Evolutionary conservation across 139 green algal species (phyloP).

Genomic region (Dunaliella primolecta): DNA sequence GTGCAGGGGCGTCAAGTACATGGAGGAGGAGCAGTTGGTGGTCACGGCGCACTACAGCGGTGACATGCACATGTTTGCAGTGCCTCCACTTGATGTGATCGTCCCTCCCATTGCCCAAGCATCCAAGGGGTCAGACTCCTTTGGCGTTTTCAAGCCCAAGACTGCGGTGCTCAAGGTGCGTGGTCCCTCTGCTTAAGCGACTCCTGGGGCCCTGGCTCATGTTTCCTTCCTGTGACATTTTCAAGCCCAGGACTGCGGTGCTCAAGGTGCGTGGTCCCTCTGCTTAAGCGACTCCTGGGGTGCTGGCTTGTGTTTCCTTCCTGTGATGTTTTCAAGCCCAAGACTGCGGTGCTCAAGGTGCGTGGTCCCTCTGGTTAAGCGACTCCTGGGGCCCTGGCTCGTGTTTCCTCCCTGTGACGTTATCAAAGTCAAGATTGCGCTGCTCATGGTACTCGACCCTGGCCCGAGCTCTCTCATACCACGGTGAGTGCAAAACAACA

Average conservation of each 20-base stretch:
- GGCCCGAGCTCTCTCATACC: too few relatives aligned
- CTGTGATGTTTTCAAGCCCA: conserved; percentile 20
- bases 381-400: too few relatives aligned
- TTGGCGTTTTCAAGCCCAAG: conserved; percentile 22
- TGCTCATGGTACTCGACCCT: neutral
- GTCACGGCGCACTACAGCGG: conserved; percentile 40
- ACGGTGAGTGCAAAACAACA: too few relatives aligned
- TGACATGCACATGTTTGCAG: conserved; percentile 36
- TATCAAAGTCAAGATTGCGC: conserved; percentile 7
- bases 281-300: neutral
- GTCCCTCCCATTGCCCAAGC: conserved; percentile 17
- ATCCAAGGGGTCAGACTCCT: neutral
- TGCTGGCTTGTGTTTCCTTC: too few relatives aligned
- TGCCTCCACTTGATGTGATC: conserved; percentile 18
- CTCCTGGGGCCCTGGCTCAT: too few relatives aligned
- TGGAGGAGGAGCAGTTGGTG: conserved; percentile 33
- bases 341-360: conserved; percentile 5
- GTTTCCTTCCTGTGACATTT: conserved; percentile 20
- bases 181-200: neutral
- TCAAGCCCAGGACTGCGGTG: conserved; percentile 11
- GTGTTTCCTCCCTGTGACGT: conserved; percentile 22
- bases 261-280: neutral
- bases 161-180: conserved; percentile 5
- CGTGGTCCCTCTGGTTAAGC: neutral
- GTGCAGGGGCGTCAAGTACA: conserved; percentile 30